Conservation (phyloP, 345 rosid genomes). For the Odontarrhena argentea region DNA sequence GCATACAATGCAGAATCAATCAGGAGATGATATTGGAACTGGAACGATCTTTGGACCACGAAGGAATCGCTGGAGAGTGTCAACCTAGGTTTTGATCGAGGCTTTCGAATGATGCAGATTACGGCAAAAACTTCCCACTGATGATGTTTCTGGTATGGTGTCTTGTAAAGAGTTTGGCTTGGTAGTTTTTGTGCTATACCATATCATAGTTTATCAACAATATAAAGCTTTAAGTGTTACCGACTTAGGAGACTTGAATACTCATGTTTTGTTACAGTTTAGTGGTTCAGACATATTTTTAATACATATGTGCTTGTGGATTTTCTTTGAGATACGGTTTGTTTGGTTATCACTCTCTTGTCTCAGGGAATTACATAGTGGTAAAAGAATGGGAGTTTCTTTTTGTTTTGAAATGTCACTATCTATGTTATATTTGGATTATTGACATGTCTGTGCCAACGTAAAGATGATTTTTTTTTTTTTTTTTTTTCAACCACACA, state of each 20-base stretch:
- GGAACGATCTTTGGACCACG: conserved; percentile 22
- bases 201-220: conserved; percentile 23
- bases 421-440: too few species aligned
- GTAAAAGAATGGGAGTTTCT: not conserved
- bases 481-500: too few species aligned
- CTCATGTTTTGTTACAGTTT: conserved; percentile 17
- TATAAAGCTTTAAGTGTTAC: not conserved
- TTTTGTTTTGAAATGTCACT: not conserved
- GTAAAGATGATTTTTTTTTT: not conserved
- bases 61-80: conserved; percentile 31
- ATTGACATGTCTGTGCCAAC: not conserved
- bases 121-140: not conserved
- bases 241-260: conserved; percentile 9
- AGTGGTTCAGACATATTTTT: conserved; percentile 10
- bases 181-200: conserved; percentile 1
- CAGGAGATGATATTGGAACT: conserved; percentile 16
- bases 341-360: not conserved
- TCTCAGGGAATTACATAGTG: not conserved
- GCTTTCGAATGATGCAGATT: not conserved
- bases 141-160: conserved; percentile 25
- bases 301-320: conserved; percentile 12
- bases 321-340: conserved; percentile 5
- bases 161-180: conserved; percentile 35
- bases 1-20: conserved; percentile 27
- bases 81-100: conserved; percentile 10